Base-by-base conservation (phyloP, 2,329 filamentous ascomycete species). In the Talaromyces sp. region DNA sequence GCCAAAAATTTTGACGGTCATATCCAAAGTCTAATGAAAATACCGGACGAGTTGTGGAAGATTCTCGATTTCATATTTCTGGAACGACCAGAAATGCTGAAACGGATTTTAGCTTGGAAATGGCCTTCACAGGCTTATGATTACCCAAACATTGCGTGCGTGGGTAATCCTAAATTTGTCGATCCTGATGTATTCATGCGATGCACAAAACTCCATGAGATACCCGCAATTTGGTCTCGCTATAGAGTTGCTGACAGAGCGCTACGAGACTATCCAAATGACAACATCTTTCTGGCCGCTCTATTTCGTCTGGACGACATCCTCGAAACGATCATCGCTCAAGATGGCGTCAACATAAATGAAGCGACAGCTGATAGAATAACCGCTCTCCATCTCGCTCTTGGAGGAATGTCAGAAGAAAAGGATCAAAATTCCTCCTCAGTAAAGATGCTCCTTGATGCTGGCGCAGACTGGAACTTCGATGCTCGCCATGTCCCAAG, bases 151-250 rank as follows among this genome's bases (percentile, higher is more conserved):
- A 15, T 39, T 10, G 17, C n/a, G 19, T 61, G 57, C 40, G 15
- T 36, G 13, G 59, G 59, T 31, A 37, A 45, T 25, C 56, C 57
- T 3, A 51, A 40, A 11, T 25, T n/a, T 13, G 13, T 61, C 15
- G 45, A 59, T 22, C 56, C 53, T 28, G 41, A 37, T 2, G 36
- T 61, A 25, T 61, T 61, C 43, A 40, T 61, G 48, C 52, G 39
- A 51, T 45, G 33, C 17, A 61, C 59, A 1, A 22, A 40, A 25
- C 35, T 61, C 11, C 43, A 59, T 36, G 11, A 46, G 15, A 25
- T 59, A 5, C 53, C 59, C n/a, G 41, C 25, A 2, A 50, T 61
- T 19, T 52, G 52, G 45, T 50, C 57, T 33, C 41, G 59, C 3
- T 60, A 57, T 28, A 43, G 22, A 2, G 25, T 36, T 31, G 4